Percentiles rank a stretch among this genome's conserved stretches.
phyloP scores from a whole-genome alignment of 75 land plant species.

The Cunninghamia lanceolata region DNA sequence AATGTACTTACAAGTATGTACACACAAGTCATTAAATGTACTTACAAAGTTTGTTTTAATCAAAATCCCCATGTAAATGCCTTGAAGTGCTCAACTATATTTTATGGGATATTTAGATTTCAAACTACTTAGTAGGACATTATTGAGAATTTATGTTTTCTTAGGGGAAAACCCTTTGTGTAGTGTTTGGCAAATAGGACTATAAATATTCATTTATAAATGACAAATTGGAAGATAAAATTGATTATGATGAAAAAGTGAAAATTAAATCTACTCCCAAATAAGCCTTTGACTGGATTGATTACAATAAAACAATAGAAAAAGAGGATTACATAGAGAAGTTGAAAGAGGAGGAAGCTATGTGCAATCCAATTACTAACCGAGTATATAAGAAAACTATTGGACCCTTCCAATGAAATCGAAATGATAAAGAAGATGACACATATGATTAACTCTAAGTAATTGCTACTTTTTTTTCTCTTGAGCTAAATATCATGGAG shows the following conservation, averaged over 20 bases:
- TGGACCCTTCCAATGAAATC: neutral
- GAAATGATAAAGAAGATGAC: constrained; percentile 15
- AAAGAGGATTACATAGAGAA: constrained; percentile 58
- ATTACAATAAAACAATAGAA: constrained; percentile 49
- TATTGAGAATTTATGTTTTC: too few species aligned
- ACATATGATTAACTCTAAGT: neutral
- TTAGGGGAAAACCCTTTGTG: too few species aligned
- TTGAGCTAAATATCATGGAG: too few species aligned
- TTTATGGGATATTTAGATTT: too few species aligned
- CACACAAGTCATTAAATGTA: too few species aligned
- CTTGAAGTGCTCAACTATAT: too few species aligned
- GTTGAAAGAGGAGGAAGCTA: constrained; percentile 39
- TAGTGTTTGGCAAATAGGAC: too few species aligned
- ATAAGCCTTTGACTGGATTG: constrained; percentile 54
- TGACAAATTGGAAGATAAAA: constrained; percentile 46
- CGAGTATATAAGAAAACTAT: constrained; percentile 36
- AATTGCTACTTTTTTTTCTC: neutral
- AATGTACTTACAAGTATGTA: too few species aligned
- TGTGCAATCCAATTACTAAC: constrained; percentile 41
- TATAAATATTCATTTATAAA: too few species aligned
- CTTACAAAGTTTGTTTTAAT: too few species aligned
- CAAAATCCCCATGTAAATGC: too few species aligned
- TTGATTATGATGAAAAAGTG: constrained; percentile 64
- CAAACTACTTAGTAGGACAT: too few species aligned
- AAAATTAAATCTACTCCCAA: constrained; percentile 50